Evolutionary conservation across 2,329 filamentous ascomycete genomes (phyloP).

Genomic region (Daldinia sp.): DNA sequence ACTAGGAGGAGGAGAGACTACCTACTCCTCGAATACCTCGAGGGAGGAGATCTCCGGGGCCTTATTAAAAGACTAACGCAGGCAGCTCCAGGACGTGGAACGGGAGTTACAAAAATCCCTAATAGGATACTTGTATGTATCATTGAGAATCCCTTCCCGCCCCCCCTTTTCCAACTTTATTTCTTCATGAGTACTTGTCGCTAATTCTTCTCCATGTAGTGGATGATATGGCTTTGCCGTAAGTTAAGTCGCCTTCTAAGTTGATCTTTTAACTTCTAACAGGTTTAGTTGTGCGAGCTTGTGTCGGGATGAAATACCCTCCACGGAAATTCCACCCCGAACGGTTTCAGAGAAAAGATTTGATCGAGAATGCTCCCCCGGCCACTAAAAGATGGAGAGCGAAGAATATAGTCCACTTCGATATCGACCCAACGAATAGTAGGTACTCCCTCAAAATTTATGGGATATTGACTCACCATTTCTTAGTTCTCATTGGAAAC

Average conservation of each 20-base stretch:
- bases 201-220: background rate
- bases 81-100: background rate
- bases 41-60: slow-evolving; percentile 14
- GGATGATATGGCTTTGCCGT: slow-evolving; percentile 35
- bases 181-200: background rate
- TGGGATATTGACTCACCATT: slow-evolving; percentile 5
- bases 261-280: background rate
- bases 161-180: background rate
- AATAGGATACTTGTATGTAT: slow-evolving; percentile 21
- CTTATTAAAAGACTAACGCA: slow-evolving; percentile 1
- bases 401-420: slow-evolving; percentile 40
- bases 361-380: slow-evolving; percentile 24
- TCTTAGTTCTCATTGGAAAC: slow-evolving; percentile 34
- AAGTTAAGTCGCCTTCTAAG: background rate
- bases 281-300: slow-evolving; percentile 24
- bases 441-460: background rate
- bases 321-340: slow-evolving; percentile 32
- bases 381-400: slow-evolving; percentile 21
- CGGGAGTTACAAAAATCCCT: background rate
- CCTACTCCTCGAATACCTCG: slow-evolving; percentile 23
- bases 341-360: background rate
- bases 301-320: slow-evolving; percentile 31
- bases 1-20: slow-evolving; percentile 20
- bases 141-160: background rate
- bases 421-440: slow-evolving; percentile 42